Evolutionary conservation across 768 basidiomycete genomes (phyloP).

Genomic region (Russula lepida): DNA sequence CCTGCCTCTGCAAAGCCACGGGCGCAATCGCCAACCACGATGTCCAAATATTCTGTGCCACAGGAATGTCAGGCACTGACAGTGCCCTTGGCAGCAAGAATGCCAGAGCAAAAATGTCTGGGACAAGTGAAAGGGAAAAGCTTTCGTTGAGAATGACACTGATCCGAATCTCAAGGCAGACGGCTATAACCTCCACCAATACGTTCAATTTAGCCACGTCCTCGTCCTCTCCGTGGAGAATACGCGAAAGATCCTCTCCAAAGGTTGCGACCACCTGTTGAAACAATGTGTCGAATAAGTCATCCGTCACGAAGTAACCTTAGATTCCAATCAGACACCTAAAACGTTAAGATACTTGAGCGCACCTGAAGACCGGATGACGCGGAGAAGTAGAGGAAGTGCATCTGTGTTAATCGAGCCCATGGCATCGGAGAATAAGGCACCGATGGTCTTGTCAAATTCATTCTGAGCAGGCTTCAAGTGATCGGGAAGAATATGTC

Average conservation of each 20-base stretch:
- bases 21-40: slow-evolving; percentile 24
- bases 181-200: slow-evolving; percentile 6
- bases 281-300: slow-evolving; percentile 29
- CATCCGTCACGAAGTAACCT: slow-evolving; percentile 27
- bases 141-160: background rate
- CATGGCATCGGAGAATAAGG: slow-evolving; percentile 34
- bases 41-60: slow-evolving; percentile 29
- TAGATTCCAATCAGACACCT: slow-evolving; percentile 6
- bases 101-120: slow-evolving; percentile 41
- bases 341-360: background rate
- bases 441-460: slow-evolving; percentile 38
- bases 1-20: slow-evolving; percentile 23
- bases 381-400: slow-evolving; percentile 30
- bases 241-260: slow-evolving; percentile 9
- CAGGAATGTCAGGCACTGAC: slow-evolving; percentile 12
- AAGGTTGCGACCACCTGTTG: slow-evolving; percentile 19
- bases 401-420: slow-evolving; percentile 25
- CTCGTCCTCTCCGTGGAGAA: slow-evolving; percentile 10
- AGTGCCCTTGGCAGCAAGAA: slow-evolving; percentile 36
- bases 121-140: slow-evolving; percentile 27
- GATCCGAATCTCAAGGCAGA: slow-evolving; percentile 10
- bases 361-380: slow-evolving; percentile 37
- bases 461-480: slow-evolving; percentile 37
- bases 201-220: background rate
- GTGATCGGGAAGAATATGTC: slow-evolving; percentile 35